Conservation (phyloP, 306 rosid species). For the Pachyrhizus erosus region DNA sequence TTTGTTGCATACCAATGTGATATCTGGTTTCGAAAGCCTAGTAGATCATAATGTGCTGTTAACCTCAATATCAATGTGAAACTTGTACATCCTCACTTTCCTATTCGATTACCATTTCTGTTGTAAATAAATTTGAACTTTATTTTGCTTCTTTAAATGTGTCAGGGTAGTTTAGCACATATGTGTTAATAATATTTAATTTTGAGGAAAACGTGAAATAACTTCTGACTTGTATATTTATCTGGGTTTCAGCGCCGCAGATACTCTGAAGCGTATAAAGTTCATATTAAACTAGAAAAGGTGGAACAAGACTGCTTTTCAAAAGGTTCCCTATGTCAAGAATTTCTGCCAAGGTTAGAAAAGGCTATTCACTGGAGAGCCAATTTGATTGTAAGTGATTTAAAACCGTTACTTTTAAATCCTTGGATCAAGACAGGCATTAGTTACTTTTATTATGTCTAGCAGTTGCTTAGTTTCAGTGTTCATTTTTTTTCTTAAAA, state of each 20-base stretch:
- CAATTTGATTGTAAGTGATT: conserved; percentile 86
- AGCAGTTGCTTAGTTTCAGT: background rate
- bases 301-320: conserved; percentile 68
- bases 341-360: conserved; percentile 65
- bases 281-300: conserved; percentile 72
- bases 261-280: conserved; percentile 83
- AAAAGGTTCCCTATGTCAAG: conserved; percentile 62
- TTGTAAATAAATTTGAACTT: conserved; percentile 28
- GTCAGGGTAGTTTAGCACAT: background rate
- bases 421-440: conserved; percentile 6
- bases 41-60: background rate
- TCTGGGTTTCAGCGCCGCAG: conserved; percentile 77
- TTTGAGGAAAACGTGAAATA: background rate
- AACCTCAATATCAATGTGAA: conserved; percentile 23
- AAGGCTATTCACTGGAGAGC: conserved; percentile 67
- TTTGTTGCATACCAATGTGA: conserved; percentile 9
- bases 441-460: conserved; percentile 17
- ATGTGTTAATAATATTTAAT: conserved; percentile 18
- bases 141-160: conserved; percentile 30
- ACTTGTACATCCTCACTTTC: conserved; percentile 17
- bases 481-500: background rate
- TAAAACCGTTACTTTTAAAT: background rate
- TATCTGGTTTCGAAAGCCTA: conserved; percentile 19
- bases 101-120: conserved; percentile 19
- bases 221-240: conserved; percentile 38